Evolutionary conservation across 306 rosid genomes (phyloP).

Genomic region (Spatholobus suberectus): DNA sequence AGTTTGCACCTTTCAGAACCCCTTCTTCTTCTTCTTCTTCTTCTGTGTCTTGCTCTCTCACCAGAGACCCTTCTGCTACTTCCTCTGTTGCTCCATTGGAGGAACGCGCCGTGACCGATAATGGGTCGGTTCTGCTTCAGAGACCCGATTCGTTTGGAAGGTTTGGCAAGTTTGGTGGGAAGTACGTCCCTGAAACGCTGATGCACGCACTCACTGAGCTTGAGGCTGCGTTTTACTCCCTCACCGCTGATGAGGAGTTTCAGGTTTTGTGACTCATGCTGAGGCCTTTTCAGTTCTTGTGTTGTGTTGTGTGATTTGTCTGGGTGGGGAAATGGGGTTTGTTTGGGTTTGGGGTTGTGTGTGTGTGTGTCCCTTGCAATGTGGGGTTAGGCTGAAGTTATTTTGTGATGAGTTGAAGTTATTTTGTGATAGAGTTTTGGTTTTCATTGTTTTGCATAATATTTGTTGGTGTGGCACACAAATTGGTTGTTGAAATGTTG

Average conservation of each 20-base stretch:
- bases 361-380: slow-evolving; percentile 25
- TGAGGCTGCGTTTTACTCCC: slow-evolving; percentile 75
- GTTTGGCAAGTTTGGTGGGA: slow-evolving; percentile 90
- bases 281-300: not conserved
- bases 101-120: not conserved
- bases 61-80: slow-evolving; percentile 48
- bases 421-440: not conserved
- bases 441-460: not conserved
- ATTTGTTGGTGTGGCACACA: not conserved
- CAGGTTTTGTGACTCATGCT: slow-evolving; percentile 58
- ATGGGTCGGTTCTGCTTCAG: slow-evolving; percentile 47
- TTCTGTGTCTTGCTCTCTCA: slow-evolving; percentile 59
- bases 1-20: slow-evolving; percentile 38
- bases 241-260: slow-evolving; percentile 69
- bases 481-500: slow-evolving; percentile 33
- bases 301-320: not conserved
- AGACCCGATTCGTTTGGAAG: slow-evolving; percentile 94
- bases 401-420: no score
- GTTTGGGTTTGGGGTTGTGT: not conserved
- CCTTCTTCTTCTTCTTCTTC: slow-evolving; percentile 39
- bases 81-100: slow-evolving; percentile 49
- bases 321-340: not conserved
- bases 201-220: slow-evolving; percentile 92
- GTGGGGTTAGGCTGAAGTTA: slow-evolving; percentile 22
- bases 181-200: slow-evolving; percentile 94